Percentiles rank a stretch among this genome's conserved stretches.
Conservation (phyloP, 192 early-diverging fungal species). For the Coemansia sp. region DNA sequence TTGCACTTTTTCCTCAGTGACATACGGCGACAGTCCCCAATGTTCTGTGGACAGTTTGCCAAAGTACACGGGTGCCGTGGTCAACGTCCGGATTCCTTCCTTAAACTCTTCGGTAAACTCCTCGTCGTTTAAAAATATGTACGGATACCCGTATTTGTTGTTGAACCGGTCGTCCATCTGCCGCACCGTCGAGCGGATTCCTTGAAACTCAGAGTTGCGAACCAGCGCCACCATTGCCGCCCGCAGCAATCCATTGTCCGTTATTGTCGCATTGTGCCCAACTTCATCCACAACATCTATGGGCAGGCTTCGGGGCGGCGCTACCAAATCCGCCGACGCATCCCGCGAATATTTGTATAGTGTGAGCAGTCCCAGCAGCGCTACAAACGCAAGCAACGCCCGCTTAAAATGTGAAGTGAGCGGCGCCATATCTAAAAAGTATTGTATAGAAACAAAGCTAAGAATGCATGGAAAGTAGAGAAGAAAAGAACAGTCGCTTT, state of each 20-base stretch:
- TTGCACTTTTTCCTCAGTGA: slow-evolving; percentile 38
- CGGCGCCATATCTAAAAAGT: neutral
- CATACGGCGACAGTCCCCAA: slow-evolving; percentile 47
- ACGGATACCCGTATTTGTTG: slow-evolving; percentile 69
- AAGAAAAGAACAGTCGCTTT: neutral
- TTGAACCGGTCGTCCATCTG: slow-evolving; percentile 73
- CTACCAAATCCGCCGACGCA: neutral
- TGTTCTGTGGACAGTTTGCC: slow-evolving; percentile 30
- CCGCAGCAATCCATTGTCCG: slow-evolving; percentile 16
- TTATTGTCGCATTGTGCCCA: neutral
- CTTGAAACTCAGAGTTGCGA: slow-evolving; percentile 67
- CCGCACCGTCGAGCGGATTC: slow-evolving; percentile 57
- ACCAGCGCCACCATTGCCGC: slow-evolving; percentile 63
- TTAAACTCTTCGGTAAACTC: slow-evolving; percentile 72
- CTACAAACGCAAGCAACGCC: neutral
- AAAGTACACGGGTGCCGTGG: slow-evolving; percentile 44
- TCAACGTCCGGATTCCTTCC: slow-evolving; percentile 41
- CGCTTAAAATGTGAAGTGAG: slow-evolving; percentile 4
- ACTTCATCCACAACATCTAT: neutral
- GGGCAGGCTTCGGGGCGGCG: neutral
- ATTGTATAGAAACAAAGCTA: neutral
- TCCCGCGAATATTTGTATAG: neutral
- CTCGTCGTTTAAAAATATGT: slow-evolving; percentile 76
- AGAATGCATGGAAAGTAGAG: neutral
- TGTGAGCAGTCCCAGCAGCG: neutral